Conservation (phyloP, 257 asterid genomes). For the Solanum megistacrolobum region DNA sequence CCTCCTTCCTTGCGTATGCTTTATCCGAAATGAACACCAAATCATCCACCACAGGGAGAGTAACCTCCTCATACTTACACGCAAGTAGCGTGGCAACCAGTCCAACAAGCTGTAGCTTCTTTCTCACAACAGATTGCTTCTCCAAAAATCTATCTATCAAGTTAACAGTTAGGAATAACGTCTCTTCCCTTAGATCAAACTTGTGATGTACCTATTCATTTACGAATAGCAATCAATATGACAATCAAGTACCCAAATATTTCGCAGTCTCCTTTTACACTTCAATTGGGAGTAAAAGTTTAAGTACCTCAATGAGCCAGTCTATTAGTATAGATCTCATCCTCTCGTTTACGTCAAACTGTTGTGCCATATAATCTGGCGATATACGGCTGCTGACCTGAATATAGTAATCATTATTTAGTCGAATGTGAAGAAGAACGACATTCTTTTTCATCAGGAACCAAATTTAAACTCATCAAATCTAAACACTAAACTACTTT, state of each 20-base stretch:
- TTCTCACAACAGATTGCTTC: conserved; percentile 68
- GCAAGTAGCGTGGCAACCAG: conserved; percentile 80
- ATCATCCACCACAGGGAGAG: conserved; percentile 84
- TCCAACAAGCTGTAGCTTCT: conserved; percentile 88
- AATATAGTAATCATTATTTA: background rate
- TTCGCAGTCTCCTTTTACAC: background rate
- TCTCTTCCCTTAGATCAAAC: conserved; percentile 79
- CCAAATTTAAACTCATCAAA: background rate
- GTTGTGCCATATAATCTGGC: conserved; percentile 71
- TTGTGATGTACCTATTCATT: conserved; percentile 79
- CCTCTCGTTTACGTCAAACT: conserved; percentile 67
- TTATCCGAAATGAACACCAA: conserved; percentile 77
- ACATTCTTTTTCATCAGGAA: background rate
- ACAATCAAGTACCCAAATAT: background rate
- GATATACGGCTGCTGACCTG: conserved; percentile 67
- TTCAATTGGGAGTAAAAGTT: background rate
- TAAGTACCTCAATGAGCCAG: conserved; percentile 81
- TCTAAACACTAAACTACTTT: background rate
- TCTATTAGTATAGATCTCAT: conserved; percentile 89
- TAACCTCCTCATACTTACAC: conserved; percentile 86
- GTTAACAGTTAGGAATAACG: conserved; percentile 66
- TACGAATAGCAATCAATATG: background rate
- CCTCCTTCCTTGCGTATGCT: conserved; percentile 70
- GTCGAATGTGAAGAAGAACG: background rate
- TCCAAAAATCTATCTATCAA: conserved; percentile 75